Base-by-base conservation (phyloP, 2,329 filamentous ascomycete genomes). In the Aspergillus sp. region DNA sequence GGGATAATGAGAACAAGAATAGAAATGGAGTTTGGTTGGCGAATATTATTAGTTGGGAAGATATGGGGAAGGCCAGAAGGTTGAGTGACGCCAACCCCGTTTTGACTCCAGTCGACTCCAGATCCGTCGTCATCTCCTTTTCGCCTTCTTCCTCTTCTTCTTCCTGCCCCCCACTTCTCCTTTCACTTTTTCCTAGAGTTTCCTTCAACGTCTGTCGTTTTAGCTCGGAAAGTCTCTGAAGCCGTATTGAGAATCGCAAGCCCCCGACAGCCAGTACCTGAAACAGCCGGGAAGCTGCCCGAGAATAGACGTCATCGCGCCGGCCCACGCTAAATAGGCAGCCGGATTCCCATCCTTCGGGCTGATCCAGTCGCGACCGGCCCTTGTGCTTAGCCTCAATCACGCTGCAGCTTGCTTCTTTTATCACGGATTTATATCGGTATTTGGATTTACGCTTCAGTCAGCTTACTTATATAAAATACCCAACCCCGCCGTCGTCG, bases 311-410 rank as follows among this genome's bases (percentile, higher is more conserved):
- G 63, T 65, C 63, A 64, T 61, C 49, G 40, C 54, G 44, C 34
- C 41, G 49, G 47, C 47, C 50, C 51, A 34, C 52, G 51, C 59
- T 67, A 54, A 48, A 39, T 39, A 72, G 70, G 70, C 70, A 72
- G 69, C 72, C 69, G 62, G 62, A 66, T 71, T 71, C 53, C 57
- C 51, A 51, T 58, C 51, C 45, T 58, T 48, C 46, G 56, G 39
- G 46, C 44, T 50, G 51, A 50, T 40, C 51, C 56, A 58, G 44
- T 47, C 33, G 37, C 40, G 15, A 52, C 17, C 46, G 41, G 53
- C 44, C n/a, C 19, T 22, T 42, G 33, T 34, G 37, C 57, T 56
- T 44, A 47, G 41, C 45, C 51, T 54, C 48, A 30, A 47, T 54
- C 34, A 48, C 45, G 45, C 45, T 40, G 33, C 39, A 33, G 17